phyloP scores from a whole-genome alignment of 2,329 filamentous ascomycete species.

The Pestalotiopsis sp. region DNA sequence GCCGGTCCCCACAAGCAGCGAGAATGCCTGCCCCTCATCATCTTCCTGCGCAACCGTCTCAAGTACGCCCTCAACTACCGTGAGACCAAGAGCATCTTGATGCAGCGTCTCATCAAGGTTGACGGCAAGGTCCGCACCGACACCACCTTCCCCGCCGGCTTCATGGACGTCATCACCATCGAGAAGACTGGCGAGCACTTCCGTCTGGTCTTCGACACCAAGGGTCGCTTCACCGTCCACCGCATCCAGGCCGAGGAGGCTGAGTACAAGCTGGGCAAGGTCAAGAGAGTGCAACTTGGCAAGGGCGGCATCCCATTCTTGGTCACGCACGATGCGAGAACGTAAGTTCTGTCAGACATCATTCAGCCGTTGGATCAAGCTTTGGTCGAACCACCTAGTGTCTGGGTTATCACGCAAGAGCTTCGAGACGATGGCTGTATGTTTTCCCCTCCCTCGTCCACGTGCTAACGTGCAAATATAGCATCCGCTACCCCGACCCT shows the following conservation, averaged over 20 bases:
- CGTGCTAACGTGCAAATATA: constrained; percentile 52
- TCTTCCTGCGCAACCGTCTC: constrained; percentile 95
- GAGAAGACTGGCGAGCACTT: constrained; percentile 99
- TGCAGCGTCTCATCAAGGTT: constrained; percentile 99
- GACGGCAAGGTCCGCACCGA: constrained; percentile 99
- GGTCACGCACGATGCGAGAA: constrained; percentile 99
- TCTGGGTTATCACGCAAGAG: constrained; percentile 32
- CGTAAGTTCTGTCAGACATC: constrained; percentile 98
- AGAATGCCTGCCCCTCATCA: constrained; percentile 97
- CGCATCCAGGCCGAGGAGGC: constrained; percentile 98
- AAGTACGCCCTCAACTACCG: constrained; percentile 99
- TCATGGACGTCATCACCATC: constrained; percentile 99
- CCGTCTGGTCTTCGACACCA: constrained; percentile 99
- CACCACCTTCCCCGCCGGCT: constrained; percentile 93
- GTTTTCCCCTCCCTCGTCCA: constrained; percentile 35
- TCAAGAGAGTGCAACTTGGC: constrained; percentile 99
- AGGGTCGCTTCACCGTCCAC: constrained; percentile 99
- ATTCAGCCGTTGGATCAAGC: constrained; percentile 99
- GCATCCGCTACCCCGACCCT: constrained; percentile 99
- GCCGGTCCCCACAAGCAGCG: constrained; percentile 98
- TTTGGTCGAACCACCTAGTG: constrained; percentile 71
- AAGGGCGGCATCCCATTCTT: constrained; percentile 99
- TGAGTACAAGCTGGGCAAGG: constrained; percentile 99
- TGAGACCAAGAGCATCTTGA: constrained; percentile 96
- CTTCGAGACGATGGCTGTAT: constrained; percentile 57